A percentile compares a stretch with the other conserved stretches of the same genome.
These are phyloP conservation scores for Aspergillus fischeri DNA, from an alignment of 2,329 filamentous ascomycete genomes.

Conservation along the genomic window DNA sequence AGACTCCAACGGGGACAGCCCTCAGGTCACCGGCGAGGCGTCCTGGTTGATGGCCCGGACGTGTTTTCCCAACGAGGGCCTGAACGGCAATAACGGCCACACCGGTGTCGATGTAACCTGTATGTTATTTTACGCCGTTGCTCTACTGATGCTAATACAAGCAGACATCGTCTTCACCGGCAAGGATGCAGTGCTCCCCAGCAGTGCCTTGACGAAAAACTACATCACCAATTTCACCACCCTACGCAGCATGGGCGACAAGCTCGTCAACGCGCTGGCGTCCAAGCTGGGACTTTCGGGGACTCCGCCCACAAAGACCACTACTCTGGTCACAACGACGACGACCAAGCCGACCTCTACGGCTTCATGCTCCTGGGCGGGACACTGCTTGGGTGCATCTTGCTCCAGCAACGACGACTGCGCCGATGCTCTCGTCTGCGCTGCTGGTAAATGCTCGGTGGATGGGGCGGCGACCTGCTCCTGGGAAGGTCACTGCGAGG, in stretches of 20 bases:
- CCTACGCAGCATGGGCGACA: constrained; percentile 26
- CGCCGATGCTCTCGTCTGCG: not conserved
- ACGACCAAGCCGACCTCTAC: constrained; percentile 37
- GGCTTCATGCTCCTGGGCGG: not conserved
- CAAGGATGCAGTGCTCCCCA: constrained; percentile 21
- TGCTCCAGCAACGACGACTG: not conserved
- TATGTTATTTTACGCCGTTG: constrained; percentile 4
- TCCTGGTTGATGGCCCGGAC: constrained; percentile 34
- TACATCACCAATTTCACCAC: constrained; percentile 27
- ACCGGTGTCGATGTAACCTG: constrained; percentile 26
- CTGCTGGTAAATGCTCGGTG: too few relatives aligned
- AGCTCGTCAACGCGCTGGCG: constrained; percentile 18
- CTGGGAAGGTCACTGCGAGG: too few relatives aligned
- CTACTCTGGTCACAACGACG: not conserved
- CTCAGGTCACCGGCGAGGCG: constrained; percentile 29
- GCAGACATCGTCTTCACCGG: constrained; percentile 31
- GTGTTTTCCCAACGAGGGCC: constrained; percentile 26
- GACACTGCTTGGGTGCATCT: not conserved
- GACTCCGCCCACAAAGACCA: not conserved
- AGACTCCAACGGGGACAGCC: constrained; percentile 25
- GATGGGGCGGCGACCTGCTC: too few relatives aligned
- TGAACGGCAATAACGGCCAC: constrained; percentile 26
- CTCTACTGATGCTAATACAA: not conserved
- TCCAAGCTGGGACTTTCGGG: constrained; percentile 16
- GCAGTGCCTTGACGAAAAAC: constrained; percentile 20